Evolutionary conservation across 768 basidiomycete genomes (phyloP), one percentile per base, ranked within the genome.

Genomic region (Porphyrellus cyaneotinctus): DNA sequence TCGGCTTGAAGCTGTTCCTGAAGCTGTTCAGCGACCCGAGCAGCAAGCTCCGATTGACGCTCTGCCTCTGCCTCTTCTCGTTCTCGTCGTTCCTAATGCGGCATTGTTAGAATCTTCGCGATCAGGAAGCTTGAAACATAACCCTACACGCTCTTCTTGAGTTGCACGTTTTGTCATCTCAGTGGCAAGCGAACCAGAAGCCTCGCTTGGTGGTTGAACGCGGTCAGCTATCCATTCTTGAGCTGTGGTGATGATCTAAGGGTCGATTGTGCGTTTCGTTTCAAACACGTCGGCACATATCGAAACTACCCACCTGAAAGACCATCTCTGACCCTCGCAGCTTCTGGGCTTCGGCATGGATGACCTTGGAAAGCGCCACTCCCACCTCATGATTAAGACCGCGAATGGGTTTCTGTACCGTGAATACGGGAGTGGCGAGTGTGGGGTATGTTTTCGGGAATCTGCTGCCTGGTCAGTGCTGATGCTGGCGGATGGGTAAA

Each of bases 391-490:
- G 73, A 35, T 65, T 72, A 30, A 92, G 62, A 22, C 88, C 87
- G 31, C 75, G 70, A 47, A 78, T 60, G 20, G 86, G 85, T 60
- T 80, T 85, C 65, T 85, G 79, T 36, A 90, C 78, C 8, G 78
- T 74, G 58, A 92, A 87, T 1, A 75, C 79, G 8, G 89, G 85
- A 37, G 75, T 79, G 24, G 87, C 83, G 48, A 86, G 78, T 5
- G 72, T 72, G n/a, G 90, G 90, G 63, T 92, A 92, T 47, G 88
- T 89, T 69, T 84, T 88, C 4, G 90, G 88, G 53, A 91, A 82
- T 66, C 88, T 91, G 32, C 2, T 39, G 54, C 33, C 23, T 15
- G 15, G 22, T 48, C 56, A 53, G 49, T 31, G 39, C 38, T 6
- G 26, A 58, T 36, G 24, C 14, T 17, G 13, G n/a, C 28, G 33